A percentile compares a stretch with the other conserved stretches of the same genome.
Evolutionary conservation across 2,329 filamentous ascomycete genomes (phyloP).

Genomic region (Arthrobotrys iridis): DNA sequence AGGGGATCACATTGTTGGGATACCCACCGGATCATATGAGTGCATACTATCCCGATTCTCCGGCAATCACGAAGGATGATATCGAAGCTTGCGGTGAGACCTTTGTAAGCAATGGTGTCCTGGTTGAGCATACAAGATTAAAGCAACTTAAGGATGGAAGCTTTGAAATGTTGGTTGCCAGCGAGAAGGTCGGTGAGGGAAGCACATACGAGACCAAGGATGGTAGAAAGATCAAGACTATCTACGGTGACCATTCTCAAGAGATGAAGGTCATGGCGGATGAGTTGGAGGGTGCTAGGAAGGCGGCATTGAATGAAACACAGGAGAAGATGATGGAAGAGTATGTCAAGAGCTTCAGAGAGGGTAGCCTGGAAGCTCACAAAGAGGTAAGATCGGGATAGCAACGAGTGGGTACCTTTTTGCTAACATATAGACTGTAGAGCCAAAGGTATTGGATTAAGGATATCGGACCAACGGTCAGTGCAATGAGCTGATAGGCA

Average conservation of each 20-base stretch:
- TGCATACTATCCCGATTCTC: conserved; percentile 82
- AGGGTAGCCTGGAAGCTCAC: conserved; percentile 78
- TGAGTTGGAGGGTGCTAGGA: conserved; percentile 74
- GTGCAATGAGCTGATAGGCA: neutral
- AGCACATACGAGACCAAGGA: conserved; percentile 41
- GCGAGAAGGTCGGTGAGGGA: conserved; percentile 54
- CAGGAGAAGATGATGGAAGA: conserved; percentile 78
- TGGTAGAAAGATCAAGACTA: conserved; percentile 75
- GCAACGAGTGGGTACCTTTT: neutral
- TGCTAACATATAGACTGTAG: conserved; percentile 21
- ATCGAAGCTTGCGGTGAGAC: conserved; percentile 77
- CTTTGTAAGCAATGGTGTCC: conserved; percentile 75
- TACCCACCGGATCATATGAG: conserved; percentile 80
- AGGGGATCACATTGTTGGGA: conserved; percentile 76
- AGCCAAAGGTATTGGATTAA: conserved; percentile 83
- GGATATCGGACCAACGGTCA: conserved; percentile 74
- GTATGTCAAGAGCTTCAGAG: conserved; percentile 78
- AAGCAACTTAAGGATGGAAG: conserved; percentile 70
- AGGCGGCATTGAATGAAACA: conserved; percentile 76
- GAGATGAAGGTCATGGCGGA: conserved; percentile 76
- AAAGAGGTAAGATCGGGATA: conserved; percentile 67
- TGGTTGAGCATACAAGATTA: conserved; percentile 79
- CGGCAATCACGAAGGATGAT: conserved; percentile 77
- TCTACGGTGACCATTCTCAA: conserved; percentile 77
- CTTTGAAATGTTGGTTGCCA: conserved; percentile 72